Conservation (phyloP, 2,329 filamentous ascomycete species). For the Cladophialophora bantiana region DNA sequence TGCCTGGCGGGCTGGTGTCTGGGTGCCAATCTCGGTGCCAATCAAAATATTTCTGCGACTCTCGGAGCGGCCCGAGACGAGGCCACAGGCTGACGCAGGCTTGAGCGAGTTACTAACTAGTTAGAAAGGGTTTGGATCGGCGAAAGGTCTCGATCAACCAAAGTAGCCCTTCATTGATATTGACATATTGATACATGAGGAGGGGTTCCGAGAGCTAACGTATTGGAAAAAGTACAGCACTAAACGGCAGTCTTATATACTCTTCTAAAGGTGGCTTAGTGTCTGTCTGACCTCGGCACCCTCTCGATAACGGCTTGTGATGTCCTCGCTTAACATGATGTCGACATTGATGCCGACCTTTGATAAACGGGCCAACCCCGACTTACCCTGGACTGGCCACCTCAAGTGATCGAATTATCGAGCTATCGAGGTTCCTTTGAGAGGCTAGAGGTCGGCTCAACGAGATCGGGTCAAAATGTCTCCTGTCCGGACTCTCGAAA, state of each 20-base stretch:
- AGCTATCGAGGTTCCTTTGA: background rate
- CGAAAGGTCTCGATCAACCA: background rate
- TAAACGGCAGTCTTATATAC: background rate
- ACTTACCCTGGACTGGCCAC: background rate
- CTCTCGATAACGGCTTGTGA: background rate
- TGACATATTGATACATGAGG: background rate
- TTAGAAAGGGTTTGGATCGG: background rate
- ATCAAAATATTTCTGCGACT: background rate
- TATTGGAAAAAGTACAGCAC: background rate
- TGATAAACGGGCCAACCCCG: background rate
- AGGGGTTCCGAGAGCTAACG: background rate
- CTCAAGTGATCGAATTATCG: background rate
- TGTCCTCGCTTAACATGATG: background rate
- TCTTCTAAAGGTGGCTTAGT: background rate
- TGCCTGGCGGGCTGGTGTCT: too few relatives aligned
- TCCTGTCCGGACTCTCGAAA: conserved; percentile 8
- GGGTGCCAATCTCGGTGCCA: background rate
- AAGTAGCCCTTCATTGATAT: background rate
- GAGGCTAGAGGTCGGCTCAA: background rate
- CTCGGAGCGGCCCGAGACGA: background rate
- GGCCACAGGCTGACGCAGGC: background rate
- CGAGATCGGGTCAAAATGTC: background rate
- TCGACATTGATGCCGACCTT: background rate
- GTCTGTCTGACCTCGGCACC: background rate
- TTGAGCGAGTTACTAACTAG: background rate